phyloP scores from a whole-genome alignment of 1,284 basidiomycete genomes.

The Lignosus rhinocerotis region DNA sequence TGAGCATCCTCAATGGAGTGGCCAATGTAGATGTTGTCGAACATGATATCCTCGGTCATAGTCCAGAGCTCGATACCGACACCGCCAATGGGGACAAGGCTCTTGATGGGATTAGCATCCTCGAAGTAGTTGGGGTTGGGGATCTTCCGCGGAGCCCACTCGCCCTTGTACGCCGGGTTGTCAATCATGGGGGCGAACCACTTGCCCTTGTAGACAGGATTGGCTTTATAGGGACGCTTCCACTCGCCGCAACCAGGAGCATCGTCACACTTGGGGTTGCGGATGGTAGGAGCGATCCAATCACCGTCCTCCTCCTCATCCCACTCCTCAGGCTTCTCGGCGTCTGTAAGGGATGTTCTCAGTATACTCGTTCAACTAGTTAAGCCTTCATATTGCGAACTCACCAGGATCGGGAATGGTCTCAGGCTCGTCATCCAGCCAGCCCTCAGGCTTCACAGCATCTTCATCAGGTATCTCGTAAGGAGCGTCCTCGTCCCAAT shows the following conservation, averaged over 20 bases:
- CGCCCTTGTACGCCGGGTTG: conserved; percentile 97
- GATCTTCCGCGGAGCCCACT: conserved; percentile 92
- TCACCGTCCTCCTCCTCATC: conserved; percentile 99
- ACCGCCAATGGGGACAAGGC: conserved; percentile 86
- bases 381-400: conserved; percentile 12
- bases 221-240: conserved; percentile 85
- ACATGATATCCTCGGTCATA: conserved; percentile 97
- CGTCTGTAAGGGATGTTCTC: conserved; percentile 47
- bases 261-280: conserved; percentile 88
- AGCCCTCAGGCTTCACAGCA: conserved; percentile 90
- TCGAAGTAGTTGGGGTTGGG: conserved; percentile 92
- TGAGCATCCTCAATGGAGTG: conserved; percentile 85
- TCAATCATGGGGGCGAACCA: conserved; percentile 94
- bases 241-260: conserved; percentile 95
- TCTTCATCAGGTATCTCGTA: conserved; percentile 88
- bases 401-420: conserved; percentile 85
- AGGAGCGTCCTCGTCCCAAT: conserved; percentile 96
- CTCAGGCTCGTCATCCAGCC: conserved; percentile 89
- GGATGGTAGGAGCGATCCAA: conserved; percentile 89
- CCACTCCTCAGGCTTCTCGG: conserved; percentile 99
- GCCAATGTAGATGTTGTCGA: conserved; percentile 93
- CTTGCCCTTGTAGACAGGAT: conserved; percentile 94
- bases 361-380: background rate
- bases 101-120: conserved; percentile 83
- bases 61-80: conserved; percentile 98